phyloP scores from a whole-genome alignment of 2,329 filamentous ascomycete genomes.

The Drechmeria coniospora region DNA sequence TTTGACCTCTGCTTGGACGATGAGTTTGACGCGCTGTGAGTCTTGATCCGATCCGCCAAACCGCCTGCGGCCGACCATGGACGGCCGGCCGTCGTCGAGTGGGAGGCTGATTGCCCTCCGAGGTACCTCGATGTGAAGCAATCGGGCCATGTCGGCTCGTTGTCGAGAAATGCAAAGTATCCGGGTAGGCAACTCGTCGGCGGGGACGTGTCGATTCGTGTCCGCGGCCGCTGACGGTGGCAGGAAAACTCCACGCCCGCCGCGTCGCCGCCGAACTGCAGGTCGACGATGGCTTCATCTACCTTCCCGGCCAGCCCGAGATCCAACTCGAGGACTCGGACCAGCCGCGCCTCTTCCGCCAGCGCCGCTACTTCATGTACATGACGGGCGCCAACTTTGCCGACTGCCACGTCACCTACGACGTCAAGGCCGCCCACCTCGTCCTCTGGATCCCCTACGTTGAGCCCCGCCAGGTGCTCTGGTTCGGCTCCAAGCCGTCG shows the following conservation, averaged over 20 bases:
- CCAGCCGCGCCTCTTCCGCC: conserved; percentile 37
- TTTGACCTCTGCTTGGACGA: conserved; percentile 28
- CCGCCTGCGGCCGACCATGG: not conserved
- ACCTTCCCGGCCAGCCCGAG: conserved; percentile 36
- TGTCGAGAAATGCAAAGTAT: conserved; percentile 14
- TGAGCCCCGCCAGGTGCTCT: conserved; percentile 45
- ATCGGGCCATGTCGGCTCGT: conserved; percentile 7
- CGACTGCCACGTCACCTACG: conserved; percentile 40
- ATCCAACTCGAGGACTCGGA: conserved; percentile 43
- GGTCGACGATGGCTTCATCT: conserved; percentile 35
- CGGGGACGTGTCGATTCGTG: not conserved
- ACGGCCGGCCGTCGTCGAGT: not conserved
- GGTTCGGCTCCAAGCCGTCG: conserved; percentile 45
- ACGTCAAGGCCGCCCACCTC: conserved; percentile 43
- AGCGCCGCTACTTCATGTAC: conserved; percentile 46
- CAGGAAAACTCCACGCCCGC: conserved; percentile 41
- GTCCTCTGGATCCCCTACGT: conserved; percentile 60
- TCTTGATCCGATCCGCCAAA: not conserved
- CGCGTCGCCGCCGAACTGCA: conserved; percentile 38
- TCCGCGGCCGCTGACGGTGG: too few species aligned
- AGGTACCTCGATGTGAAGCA: conserved; percentile 22
- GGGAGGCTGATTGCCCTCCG: not conserved
- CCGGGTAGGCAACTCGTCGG: conserved; percentile 15
- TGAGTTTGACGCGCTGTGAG: conserved; percentile 41
- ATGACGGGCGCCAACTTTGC: conserved; percentile 36